A percentile compares a stretch with the other conserved stretches of the same genome.
Evolutionary conservation across 306 rosid genomes (phyloP).

Genomic region (Dalbergia oliveri): DNA sequence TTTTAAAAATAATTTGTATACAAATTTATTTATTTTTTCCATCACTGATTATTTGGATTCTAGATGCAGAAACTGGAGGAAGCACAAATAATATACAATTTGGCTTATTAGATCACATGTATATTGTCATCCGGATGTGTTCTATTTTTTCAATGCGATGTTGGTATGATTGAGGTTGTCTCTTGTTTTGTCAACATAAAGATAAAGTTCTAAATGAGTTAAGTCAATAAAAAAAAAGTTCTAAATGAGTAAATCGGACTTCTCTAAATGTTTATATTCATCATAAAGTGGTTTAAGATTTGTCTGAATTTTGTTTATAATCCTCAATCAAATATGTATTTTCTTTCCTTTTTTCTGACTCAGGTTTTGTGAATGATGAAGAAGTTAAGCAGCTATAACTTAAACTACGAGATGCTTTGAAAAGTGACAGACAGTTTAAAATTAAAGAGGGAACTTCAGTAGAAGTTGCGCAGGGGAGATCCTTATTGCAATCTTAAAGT

Average conservation of each 20-base stretch:
- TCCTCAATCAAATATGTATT: slow-evolving; percentile 26
- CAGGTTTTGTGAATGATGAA: slow-evolving; percentile 82
- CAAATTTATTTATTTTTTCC: not conserved
- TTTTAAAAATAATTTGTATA: slow-evolving; percentile 9
- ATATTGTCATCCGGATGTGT: slow-evolving; percentile 9
- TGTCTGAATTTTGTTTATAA: slow-evolving; percentile 23
- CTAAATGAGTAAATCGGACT: slow-evolving; percentile 6
- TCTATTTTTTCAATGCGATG: slow-evolving; percentile 20
- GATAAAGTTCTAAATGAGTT: slow-evolving; percentile 25
- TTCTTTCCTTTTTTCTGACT: slow-evolving; percentile 35
- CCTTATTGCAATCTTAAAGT: slow-evolving; percentile 44
- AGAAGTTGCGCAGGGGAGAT: slow-evolving; percentile 85
- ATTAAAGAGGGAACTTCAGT: slow-evolving; percentile 69
- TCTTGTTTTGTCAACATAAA: not conserved
- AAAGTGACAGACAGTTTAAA: slow-evolving; percentile 66
- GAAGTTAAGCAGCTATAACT: slow-evolving; percentile 70
- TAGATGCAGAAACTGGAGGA: slow-evolving; percentile 24
- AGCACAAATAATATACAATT: slow-evolving; percentile 22
- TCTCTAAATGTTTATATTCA: no score
- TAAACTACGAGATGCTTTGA: slow-evolving; percentile 68
- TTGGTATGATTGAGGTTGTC: not conserved
- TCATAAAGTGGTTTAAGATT: slow-evolving; percentile 1
- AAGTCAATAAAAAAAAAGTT: slow-evolving; percentile 6
- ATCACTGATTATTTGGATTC: not conserved
- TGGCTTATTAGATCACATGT: slow-evolving; percentile 30